Base-by-base conservation (phyloP, 2,329 filamentous ascomycete species). In the Xylariaceae sp. region DNA sequence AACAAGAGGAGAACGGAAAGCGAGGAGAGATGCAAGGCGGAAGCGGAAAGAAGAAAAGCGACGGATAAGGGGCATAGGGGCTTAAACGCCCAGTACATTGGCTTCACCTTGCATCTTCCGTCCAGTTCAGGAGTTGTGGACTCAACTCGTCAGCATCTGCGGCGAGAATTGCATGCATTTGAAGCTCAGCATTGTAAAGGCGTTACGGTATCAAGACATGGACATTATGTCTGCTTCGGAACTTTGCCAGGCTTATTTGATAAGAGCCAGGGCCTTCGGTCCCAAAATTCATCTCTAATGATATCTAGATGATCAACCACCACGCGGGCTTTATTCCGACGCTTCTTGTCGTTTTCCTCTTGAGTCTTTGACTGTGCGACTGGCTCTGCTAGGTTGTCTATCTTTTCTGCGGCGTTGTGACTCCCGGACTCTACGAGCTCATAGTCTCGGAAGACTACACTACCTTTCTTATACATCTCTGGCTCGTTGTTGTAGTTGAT, bases 401-500 rank as follows among this genome's bases (percentile, higher is more conserved):
- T 72, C 17, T 74, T 73, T 17, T 72, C 66, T 5, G 71, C 62
- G 17, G 74, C 68, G 47, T 76, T 72, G 50, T 79, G 72, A 22
- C 65, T 73, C 6, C 65, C 66, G 1, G 81, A 78, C 43, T 87
- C 83, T 39, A 86, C 83, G 14, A 89, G 71, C 64, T 89, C 84
- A 64, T 89, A 90, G 83, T 94, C 87, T 60, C 91, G 81, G 66
- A 91, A 94, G 5, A 97, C 71, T 2, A 96, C 86, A 58, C 89
- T 97, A 5, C 94, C 94, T 67, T 97, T 99, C 68, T 86, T 94
- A 69, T 82, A 96, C 14, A 96, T 90, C 55, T 95, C 90, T 0
- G 83, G 83, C 68, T 99, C 94, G 58, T 96, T 94, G 69, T 99
- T 99, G 72, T 99, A 99, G 71, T 99, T 99, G 66, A 97, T 91